Conservation (phyloP, 495 filamentous ascomycete genomes). For the Neurospora sp. region DNA sequence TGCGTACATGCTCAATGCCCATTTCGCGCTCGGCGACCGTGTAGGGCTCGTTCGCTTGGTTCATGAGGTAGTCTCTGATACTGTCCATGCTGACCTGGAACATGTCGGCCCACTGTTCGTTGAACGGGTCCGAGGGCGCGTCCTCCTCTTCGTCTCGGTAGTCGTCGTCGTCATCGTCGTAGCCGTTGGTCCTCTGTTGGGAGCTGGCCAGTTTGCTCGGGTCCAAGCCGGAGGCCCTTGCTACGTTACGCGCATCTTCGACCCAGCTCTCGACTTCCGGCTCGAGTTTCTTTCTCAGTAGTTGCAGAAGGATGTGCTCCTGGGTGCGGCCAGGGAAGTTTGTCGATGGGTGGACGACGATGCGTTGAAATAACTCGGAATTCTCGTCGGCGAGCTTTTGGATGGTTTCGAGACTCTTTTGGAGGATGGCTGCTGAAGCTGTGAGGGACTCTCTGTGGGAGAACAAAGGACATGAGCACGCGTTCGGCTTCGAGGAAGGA, state of each 20-base stretch:
- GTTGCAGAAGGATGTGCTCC: constrained; percentile 47
- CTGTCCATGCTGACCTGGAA: constrained; percentile 25
- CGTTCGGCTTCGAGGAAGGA: background rate
- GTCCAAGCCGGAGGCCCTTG: constrained; percentile 13
- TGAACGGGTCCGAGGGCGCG: constrained; percentile 28
- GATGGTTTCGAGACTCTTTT: constrained; percentile 49
- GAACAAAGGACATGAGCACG: background rate
- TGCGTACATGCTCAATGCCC: constrained; percentile 61
- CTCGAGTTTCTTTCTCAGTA: constrained; percentile 75
- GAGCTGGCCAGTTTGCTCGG: constrained; percentile 8
- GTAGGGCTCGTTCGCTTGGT: constrained; percentile 45
- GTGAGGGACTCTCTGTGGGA: constrained; percentile 54
- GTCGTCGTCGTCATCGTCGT: constrained; percentile 15
- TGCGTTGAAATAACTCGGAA: constrained; percentile 47
- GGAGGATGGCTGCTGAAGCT: constrained; percentile 53
- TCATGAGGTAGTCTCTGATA: constrained; percentile 28
- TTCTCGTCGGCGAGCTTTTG: constrained; percentile 48
- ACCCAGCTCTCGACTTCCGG: constrained; percentile 65
- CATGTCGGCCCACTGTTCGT: constrained; percentile 32
- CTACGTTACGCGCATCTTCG: constrained; percentile 43
- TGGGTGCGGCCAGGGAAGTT: constrained; percentile 65
- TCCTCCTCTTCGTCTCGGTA: constrained; percentile 21
- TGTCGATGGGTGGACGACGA: constrained; percentile 63
- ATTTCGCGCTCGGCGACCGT: constrained; percentile 57
- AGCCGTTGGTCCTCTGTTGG: background rate